Percentiles rank a stretch among this genome's conserved stretches.
Evolutionary conservation across 768 basidiomycete genomes (phyloP).

Genomic region (Flagelloscypha sp.): DNA sequence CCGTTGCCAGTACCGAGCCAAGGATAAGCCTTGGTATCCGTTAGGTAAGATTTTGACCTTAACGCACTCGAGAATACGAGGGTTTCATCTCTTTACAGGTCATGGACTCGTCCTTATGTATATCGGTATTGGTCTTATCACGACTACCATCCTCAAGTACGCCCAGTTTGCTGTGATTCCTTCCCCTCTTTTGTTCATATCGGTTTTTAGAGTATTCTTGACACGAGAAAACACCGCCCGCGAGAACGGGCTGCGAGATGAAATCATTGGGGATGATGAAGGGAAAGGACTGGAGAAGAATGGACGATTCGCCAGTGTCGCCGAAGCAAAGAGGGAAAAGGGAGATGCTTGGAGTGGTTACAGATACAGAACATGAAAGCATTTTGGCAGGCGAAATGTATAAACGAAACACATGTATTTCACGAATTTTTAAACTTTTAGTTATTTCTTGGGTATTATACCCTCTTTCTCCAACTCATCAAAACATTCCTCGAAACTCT

Average conservation of each 20-base stretch:
- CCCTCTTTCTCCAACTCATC: too few relatives aligned
- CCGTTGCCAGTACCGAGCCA: constrained; percentile 45
- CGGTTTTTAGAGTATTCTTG: too few relatives aligned
- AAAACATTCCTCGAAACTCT: too few relatives aligned
- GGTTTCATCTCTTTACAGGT: constrained; percentile 9
- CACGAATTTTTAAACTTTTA: too few relatives aligned
- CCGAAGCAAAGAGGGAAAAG: constrained; percentile 60
- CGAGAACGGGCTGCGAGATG: constrained; percentile 61
- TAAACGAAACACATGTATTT: not conserved
- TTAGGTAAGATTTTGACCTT: constrained; percentile 24
- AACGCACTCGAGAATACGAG: too few relatives aligned
- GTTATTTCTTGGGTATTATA: too few relatives aligned
- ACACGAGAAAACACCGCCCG: constrained; percentile 56
- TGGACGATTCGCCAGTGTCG: constrained; percentile 48
- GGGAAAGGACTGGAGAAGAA: constrained; percentile 36
- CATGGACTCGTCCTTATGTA: constrained; percentile 66
- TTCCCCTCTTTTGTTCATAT: too few relatives aligned
- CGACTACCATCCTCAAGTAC: constrained; percentile 31
- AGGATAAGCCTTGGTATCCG: constrained; percentile 61
- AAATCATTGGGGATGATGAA: constrained; percentile 47
- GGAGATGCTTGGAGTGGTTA: constrained; percentile 75
- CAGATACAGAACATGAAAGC: constrained; percentile 39
- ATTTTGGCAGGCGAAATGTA: not conserved
- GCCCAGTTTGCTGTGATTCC: too few relatives aligned
- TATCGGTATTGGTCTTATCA: constrained; percentile 53